These are phyloP conservation scores for Spiromastix sp. DNA, from an alignment of 2,329 filamentous ascomycete genomes.

Conservation along the genomic window DNA sequence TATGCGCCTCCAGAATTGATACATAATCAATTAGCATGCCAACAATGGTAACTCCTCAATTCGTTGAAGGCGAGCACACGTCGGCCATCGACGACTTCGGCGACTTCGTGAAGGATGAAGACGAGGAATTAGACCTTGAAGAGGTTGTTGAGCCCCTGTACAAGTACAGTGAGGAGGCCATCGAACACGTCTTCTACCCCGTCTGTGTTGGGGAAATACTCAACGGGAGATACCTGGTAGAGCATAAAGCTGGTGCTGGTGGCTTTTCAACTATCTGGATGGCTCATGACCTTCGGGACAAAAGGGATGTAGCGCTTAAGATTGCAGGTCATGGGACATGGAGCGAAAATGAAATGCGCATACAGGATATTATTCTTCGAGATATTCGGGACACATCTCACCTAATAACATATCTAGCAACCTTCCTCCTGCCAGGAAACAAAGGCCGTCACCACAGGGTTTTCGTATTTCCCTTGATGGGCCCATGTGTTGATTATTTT, in stretches of 20 bases:
- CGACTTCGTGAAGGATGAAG: constrained; percentile 5
- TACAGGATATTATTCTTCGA: constrained; percentile 8
- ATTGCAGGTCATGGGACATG: constrained; percentile 1
- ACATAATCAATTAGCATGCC: too few relatives aligned
- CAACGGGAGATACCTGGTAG: too few relatives aligned
- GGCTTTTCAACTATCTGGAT: constrained; percentile 12
- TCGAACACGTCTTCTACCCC: constrained; percentile 7
- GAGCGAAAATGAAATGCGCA: constrained; percentile 7
- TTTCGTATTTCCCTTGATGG: constrained; percentile 16
- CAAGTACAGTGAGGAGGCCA: constrained; percentile 6
- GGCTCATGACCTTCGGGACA: constrained; percentile 8
- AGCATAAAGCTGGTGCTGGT: constrained; percentile 10
- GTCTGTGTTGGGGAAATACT: too few relatives aligned
- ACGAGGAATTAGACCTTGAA: constrained; percentile 8
- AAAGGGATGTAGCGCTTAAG: constrained; percentile 10
- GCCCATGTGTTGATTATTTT: constrained; percentile 12
- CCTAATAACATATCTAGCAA: constrained; percentile 7
- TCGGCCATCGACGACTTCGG: constrained; percentile 8
- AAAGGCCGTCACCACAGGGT: constrained; percentile 9
- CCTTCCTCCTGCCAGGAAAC: constrained; percentile 7
- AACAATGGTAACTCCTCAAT: too few relatives aligned
- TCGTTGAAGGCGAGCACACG: too few relatives aligned
- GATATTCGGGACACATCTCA: constrained; percentile 9
- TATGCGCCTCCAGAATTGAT: too few relatives aligned
- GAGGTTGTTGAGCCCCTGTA: constrained; percentile 4